These are phyloP conservation scores for Nyssa sinensis DNA, from an alignment of 148 eudicot species.

Conservation along the genomic window DNA sequence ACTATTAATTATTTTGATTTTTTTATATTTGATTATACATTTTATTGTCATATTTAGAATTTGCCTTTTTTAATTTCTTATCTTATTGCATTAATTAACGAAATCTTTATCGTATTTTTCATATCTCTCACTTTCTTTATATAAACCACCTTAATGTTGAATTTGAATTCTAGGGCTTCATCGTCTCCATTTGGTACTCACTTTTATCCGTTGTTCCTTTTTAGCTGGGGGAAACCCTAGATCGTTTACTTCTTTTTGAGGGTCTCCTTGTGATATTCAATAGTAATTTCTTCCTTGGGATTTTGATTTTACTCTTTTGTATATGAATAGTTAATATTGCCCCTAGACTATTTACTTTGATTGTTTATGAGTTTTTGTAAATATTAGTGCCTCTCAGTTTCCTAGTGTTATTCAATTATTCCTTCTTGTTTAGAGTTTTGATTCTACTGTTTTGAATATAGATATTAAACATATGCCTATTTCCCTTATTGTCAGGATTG, in stretches of 20 bases:
- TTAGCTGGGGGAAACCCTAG: background rate
- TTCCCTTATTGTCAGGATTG: background rate
- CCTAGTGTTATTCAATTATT: background rate
- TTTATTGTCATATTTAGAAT: background rate
- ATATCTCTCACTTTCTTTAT: background rate
- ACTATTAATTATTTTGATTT: background rate
- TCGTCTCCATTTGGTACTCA: slow-evolving; percentile 4
- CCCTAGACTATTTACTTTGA: background rate
- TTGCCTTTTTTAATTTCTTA: background rate
- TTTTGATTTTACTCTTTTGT: background rate
- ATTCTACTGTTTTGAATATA: slow-evolving; percentile 10
- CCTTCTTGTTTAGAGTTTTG: background rate
- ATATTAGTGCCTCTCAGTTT: background rate
- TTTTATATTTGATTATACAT: background rate
- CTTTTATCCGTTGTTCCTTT: background rate
- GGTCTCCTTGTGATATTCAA: background rate
- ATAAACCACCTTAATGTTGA: background rate
- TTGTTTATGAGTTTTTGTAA: background rate
- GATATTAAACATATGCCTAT: slow-evolving; percentile 5
- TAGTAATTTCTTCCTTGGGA: background rate
- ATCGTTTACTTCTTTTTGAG: background rate
- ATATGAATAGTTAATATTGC: background rate
- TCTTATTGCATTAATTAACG: slow-evolving; percentile 14
- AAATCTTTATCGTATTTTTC: slow-evolving; percentile 9
- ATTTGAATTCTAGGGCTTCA: slow-evolving; percentile 11